A percentile compares a stretch with the other conserved stretches of the same genome.
Evolutionary conservation across 352 stramenopile species (phyloP).

Genomic region (Peronospora farinosa): DNA sequence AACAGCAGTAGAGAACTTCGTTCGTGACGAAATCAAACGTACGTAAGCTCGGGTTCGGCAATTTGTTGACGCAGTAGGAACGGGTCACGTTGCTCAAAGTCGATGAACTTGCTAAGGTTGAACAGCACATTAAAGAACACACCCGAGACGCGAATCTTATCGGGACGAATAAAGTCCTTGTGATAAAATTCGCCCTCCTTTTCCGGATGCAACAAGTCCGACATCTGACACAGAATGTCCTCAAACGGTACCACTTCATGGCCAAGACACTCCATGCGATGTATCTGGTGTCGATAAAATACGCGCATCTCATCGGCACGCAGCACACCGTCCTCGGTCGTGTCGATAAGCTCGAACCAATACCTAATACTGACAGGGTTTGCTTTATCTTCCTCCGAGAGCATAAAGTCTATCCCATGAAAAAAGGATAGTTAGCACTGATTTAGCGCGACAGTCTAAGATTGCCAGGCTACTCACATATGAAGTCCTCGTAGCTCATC

Average conservation of each 20-base stretch:
- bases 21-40: slow-evolving; percentile 18
- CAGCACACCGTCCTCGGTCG: slow-evolving; percentile 95
- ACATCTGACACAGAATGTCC: slow-evolving; percentile 99
- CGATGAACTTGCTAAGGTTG: slow-evolving; percentile 99
- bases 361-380: slow-evolving; percentile 95
- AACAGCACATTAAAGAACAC: slow-evolving; percentile 99
- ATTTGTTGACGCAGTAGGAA: slow-evolving; percentile 93
- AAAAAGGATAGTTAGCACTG: slow-evolving; percentile 1
- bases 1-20: neutral
- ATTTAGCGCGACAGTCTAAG: neutral
- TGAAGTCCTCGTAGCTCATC: slow-evolving; percentile 89
- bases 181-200: slow-evolving; percentile 77
- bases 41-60: slow-evolving; percentile 84
- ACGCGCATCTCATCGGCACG: slow-evolving; percentile 94
- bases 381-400: slow-evolving; percentile 98
- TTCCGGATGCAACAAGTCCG: slow-evolving; percentile 71
- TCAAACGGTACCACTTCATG: slow-evolving; percentile 98
- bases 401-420: slow-evolving; percentile 91
- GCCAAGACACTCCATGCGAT: slow-evolving; percentile 96
- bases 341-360: slow-evolving; percentile 98
- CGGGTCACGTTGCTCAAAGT: slow-evolving; percentile 97
- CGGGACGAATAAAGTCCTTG: slow-evolving; percentile 70
- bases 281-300: slow-evolving; percentile 91
- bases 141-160: slow-evolving; percentile 89
- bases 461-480: slow-evolving; percentile 46